A percentile compares a stretch with the other conserved stretches of the same genome.
These are phyloP conservation scores for Candida anutae DNA, from an alignment of 1,139 yeast species.

Conservation along the genomic window DNA sequence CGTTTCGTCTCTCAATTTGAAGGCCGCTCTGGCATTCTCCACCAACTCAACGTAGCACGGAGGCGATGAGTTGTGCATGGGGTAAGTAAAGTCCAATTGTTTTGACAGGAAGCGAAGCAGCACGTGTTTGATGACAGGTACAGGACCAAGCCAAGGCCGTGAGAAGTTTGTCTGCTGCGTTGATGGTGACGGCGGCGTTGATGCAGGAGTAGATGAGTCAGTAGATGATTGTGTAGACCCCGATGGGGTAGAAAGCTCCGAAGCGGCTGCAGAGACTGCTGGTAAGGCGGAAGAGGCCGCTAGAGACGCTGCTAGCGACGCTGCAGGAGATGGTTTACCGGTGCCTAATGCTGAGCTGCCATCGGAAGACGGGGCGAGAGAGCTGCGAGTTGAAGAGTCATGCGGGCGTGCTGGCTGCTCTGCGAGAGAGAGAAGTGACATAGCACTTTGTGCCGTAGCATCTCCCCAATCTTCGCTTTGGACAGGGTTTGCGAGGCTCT, in stretches of 20 bases:
- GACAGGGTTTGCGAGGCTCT: too few relatives aligned
- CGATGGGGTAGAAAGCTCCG: neutral
- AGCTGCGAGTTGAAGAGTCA: too few relatives aligned
- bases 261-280: neutral
- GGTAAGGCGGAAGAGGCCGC: conserved; percentile 1
- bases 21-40: conserved; percentile 65
- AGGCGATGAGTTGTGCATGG: conserved; percentile 54
- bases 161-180: conserved; percentile 4
- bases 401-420: too few relatives aligned
- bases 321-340: conserved; percentile 1
- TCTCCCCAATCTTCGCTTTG: too few relatives aligned
- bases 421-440: too few relatives aligned
- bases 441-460: too few relatives aligned
- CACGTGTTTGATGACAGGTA: conserved; percentile 15
- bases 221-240: neutral
- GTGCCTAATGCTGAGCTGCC: conserved; percentile 4
- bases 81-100: conserved; percentile 49
- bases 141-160: conserved; percentile 3
- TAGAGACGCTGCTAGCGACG: neutral
- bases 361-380: too few relatives aligned
- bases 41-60: conserved; percentile 62
- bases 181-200: conserved; percentile 1
- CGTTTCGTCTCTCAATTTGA: conserved; percentile 23
- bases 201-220: neutral
- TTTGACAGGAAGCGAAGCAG: conserved; percentile 34